A percentile compares a stretch with the other conserved stretches of the same genome.
Evolutionary conservation across 108 stramenopile species (phyloP).

Genomic region (Pseudonitzschia multiseries): DNA sequence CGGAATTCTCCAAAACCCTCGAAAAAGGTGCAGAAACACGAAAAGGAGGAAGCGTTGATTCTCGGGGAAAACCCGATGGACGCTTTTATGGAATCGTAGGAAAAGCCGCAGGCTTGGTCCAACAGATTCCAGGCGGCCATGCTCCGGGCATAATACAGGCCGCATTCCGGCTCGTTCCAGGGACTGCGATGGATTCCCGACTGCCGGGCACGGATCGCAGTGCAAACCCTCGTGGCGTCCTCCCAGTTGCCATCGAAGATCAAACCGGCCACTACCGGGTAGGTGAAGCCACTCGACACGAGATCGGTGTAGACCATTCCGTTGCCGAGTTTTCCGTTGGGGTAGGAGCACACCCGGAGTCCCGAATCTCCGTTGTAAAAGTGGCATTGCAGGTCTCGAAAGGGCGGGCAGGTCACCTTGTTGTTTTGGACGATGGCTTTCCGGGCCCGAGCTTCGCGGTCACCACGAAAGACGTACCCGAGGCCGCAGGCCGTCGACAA

Average conservation of each 20-base stretch:
- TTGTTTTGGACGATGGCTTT: slow-evolving; percentile 18
- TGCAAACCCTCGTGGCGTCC: background rate
- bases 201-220: slow-evolving; percentile 13
- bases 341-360: slow-evolving; percentile 18
- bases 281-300: slow-evolving; percentile 16
- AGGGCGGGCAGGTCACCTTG: slow-evolving; percentile 16
- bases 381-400: background rate
- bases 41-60: background rate
- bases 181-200: slow-evolving; percentile 23
- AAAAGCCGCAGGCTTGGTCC: slow-evolving; percentile 26
- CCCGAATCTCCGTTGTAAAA: slow-evolving; percentile 18
- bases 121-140: slow-evolving; percentile 21
- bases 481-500: slow-evolving; percentile 18
- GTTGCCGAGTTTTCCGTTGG: slow-evolving; percentile 8
- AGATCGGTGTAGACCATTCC: slow-evolving; percentile 7
- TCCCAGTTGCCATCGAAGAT: slow-evolving; percentile 16
- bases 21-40: slow-evolving; percentile 10
- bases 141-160: slow-evolving; percentile 15
- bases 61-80: background rate
- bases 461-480: slow-evolving; percentile 12
- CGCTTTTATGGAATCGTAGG: slow-evolving; percentile 17
- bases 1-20: slow-evolving; percentile 11
- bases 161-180: slow-evolving; percentile 25
- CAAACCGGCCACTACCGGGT: slow-evolving; percentile 18
- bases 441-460: slow-evolving; percentile 17